A percentile compares a stretch with the other conserved stretches of the same genome.
These are phyloP conservation scores for Beauveria sp. DNA, from an alignment of 2,329 filamentous ascomycete genomes.

Conservation along the genomic window DNA sequence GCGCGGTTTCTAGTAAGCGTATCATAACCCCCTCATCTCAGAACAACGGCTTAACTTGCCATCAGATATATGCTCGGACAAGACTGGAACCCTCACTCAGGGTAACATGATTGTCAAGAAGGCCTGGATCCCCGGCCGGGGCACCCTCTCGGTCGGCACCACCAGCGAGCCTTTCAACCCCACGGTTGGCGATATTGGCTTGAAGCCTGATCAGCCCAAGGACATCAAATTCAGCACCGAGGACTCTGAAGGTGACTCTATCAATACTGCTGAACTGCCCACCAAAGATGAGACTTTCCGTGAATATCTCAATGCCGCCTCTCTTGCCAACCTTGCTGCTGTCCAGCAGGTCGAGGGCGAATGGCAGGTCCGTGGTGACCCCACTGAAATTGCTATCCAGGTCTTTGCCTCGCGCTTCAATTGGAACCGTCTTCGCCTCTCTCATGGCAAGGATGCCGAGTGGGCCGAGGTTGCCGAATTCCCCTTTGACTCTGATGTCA, in stretches of 20 bases:
- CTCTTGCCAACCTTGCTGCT: constrained; percentile 57
- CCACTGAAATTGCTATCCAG: constrained; percentile 65
- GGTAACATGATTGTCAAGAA: constrained; percentile 48
- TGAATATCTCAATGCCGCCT: constrained; percentile 54
- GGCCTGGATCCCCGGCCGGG: constrained; percentile 41
- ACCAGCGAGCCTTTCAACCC: constrained; percentile 53
- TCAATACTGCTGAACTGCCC: constrained; percentile 25
- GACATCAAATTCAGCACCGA: constrained; percentile 23
- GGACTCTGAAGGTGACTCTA: constrained; percentile 20
- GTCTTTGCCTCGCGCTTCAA: constrained; percentile 65
- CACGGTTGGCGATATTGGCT: constrained; percentile 37
- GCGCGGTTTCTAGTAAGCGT: constrained; percentile 39
- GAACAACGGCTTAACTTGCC: constrained; percentile 17
- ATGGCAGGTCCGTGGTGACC: constrained; percentile 58
- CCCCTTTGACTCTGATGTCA: constrained; percentile 66
- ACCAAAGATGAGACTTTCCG: constrained; percentile 40
- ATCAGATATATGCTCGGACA: constrained; percentile 46
- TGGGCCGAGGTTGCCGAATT: constrained; percentile 60
- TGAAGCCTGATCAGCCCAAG: constrained; percentile 29
- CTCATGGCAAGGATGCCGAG: constrained; percentile 37
- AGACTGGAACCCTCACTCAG: constrained; percentile 47
- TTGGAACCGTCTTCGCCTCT: constrained; percentile 48
- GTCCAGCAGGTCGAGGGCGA: constrained; percentile 45
- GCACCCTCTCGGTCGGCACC: constrained; percentile 37
- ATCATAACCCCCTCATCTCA: constrained; percentile 2